Evolutionary conservation across 257 asterid genomes (phyloP).

Genomic region (Orobanche coerulescens): DNA sequence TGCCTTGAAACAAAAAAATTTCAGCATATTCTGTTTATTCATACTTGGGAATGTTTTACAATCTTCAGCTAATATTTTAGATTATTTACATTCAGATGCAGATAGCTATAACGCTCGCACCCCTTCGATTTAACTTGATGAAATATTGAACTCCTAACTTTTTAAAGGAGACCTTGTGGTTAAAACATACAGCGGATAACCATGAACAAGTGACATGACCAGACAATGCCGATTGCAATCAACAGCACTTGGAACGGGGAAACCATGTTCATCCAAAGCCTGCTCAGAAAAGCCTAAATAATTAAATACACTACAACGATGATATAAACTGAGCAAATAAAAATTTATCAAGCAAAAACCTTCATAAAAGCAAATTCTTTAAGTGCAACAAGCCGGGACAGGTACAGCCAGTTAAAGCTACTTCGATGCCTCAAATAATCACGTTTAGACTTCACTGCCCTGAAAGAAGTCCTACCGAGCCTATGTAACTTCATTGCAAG

Average conservation of each 20-base stretch:
- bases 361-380: conserved; percentile 98
- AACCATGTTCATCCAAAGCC: conserved; percentile 89
- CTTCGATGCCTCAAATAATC: conserved; percentile 95
- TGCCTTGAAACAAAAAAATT: no score
- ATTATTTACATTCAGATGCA: no score
- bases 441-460: conserved; percentile 97
- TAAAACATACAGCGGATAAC: conserved; percentile 85
- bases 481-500: conserved; percentile 97
- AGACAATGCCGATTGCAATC: conserved; percentile 96
- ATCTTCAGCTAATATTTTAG: no score
- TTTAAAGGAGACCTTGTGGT: no score
- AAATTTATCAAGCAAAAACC: no score
- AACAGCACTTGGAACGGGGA: conserved; percentile 93
- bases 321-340: no score
- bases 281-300: conserved; percentile 26
- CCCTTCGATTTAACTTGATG: no score
- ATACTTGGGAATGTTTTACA: no score
- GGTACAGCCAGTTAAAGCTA: conserved; percentile 86
- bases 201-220: conserved; percentile 85
- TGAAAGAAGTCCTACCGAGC: conserved; percentile 88
- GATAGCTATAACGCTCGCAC: no score
- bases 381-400: conserved; percentile 96
- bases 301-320: no score
- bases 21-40: no score
- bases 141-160: no score